Conservation (phyloP, 495 filamentous ascomycete species). For the Hyaloscypha bicolor region DNA sequence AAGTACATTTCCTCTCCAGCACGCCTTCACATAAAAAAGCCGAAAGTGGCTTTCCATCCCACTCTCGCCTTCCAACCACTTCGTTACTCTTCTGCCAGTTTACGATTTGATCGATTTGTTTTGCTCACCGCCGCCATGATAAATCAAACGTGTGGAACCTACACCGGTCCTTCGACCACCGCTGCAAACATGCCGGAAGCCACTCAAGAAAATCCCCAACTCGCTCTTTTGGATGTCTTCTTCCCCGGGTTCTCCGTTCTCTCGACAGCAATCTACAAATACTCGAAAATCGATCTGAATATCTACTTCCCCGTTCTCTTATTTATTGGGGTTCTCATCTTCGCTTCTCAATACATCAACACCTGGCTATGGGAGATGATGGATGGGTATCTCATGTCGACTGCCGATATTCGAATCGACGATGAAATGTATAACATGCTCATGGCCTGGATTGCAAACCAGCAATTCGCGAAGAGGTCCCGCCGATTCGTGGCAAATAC, state of each 20-base stretch:
- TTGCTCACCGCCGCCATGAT: constrained; percentile 12
- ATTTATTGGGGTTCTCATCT: constrained; percentile 48
- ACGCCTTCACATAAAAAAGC: not conserved
- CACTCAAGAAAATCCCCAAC: constrained; percentile 20
- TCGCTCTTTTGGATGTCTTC: constrained; percentile 29
- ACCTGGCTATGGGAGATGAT: constrained; percentile 46
- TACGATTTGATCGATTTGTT: not conserved
- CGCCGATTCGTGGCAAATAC: constrained; percentile 65
- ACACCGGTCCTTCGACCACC: not conserved
- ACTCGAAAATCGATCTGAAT: constrained; percentile 70
- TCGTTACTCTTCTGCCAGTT: not conserved
- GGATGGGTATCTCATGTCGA: constrained; percentile 51
- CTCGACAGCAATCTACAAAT: constrained; percentile 55
- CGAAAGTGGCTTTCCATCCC: not conserved
- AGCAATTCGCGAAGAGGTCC: constrained; percentile 57
- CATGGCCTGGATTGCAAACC: constrained; percentile 69
- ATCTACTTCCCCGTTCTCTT: constrained; percentile 68
- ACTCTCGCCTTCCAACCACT: not conserved
- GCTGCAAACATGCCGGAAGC: not conserved
- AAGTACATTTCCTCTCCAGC: not conserved
- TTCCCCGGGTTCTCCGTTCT: constrained; percentile 34
- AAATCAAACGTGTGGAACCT: constrained; percentile 13
- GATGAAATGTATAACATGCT: constrained; percentile 71
- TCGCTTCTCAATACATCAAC: constrained; percentile 53
- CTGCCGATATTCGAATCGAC: constrained; percentile 64